Base-by-base conservation (phyloP, 306 rosid species). In the Dicorynia guianensis region DNA sequence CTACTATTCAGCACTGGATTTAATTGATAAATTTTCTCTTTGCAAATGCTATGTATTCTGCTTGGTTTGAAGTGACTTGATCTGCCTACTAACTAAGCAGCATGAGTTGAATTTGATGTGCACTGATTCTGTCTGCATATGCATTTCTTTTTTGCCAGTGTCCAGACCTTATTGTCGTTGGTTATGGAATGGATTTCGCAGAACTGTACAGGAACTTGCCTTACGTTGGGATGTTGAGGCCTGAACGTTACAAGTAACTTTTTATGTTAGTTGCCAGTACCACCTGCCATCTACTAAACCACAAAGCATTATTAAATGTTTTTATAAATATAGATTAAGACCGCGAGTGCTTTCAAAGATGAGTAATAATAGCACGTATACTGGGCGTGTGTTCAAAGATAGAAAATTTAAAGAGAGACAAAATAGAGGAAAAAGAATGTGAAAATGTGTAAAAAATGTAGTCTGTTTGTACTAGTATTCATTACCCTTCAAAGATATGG, bases 121-220 rank as follows among this genome's bases (percentile, higher is more conserved):
- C 18, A 17, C 56, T 79, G 58, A 78, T 44, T 78, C 47, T 70
- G 19, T 63, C 36, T 59, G 40, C 64, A 54, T 17, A 13, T 47
- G 54, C 5, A 15, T 75, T 43, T 60, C 58, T 69, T 35, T 50
- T 55, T 66, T 79, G 86, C 98, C 30, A 94, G 98, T 92, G 97
- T 60, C 93, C 96, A 62, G 88, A 95, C 75, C 67, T 67, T 55
- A 92, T 95, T 80, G 96, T 95, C 6, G 98, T 95, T 71, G 98
- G 98, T 15, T 95, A 92, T 38, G 97, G 98, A 44, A 73, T 95
- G 96, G 98, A 95, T 81, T 90, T 71, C 59, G 96, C 90, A 0
- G 97, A 95, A 76, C 12, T 75, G 4, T 95, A 92, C 65, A 87
- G 98, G 84, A 92, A 92, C 83, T 80, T 95, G 80, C 96, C 98